These are phyloP conservation scores for Candida jianshihensis DNA, from an alignment of 805 yeast species.

Conservation along the genomic window DNA sequence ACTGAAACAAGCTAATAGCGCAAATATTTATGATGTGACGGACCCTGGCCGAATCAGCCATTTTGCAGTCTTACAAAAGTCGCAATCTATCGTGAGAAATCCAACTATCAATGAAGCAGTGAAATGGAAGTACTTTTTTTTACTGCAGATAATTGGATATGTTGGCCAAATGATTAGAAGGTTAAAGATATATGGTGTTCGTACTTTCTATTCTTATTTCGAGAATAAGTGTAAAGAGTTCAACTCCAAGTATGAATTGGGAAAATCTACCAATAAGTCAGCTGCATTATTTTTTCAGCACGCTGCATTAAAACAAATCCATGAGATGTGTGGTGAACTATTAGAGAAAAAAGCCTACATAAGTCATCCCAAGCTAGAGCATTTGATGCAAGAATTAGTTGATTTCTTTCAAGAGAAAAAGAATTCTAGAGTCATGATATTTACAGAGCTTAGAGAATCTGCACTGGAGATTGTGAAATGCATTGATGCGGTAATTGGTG, in stretches of 20 bases:
- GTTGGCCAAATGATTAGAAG: constrained; percentile 68
- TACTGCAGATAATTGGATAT: constrained; percentile 54
- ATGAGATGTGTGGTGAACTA: constrained; percentile 37
- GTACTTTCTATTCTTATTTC: constrained; percentile 67
- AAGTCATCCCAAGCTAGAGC: constrained; percentile 71
- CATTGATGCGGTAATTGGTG: constrained; percentile 36
- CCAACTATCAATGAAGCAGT: constrained; percentile 56
- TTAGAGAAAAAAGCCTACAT: constrained; percentile 32
- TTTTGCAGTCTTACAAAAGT: constrained; percentile 63
- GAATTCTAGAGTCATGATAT: constrained; percentile 74
- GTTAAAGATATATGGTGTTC: constrained; percentile 74
- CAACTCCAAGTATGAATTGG: constrained; percentile 47
- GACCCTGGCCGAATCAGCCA: constrained; percentile 67
- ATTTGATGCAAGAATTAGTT: constrained; percentile 47
- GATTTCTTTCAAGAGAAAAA: constrained; percentile 41
- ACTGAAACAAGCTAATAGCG: constrained; percentile 53
- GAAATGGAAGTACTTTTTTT: constrained; percentile 65
- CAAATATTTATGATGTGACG: constrained; percentile 53
- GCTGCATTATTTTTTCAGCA: constrained; percentile 57
- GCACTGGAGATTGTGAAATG: constrained; percentile 78
- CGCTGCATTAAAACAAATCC: constrained; percentile 37
- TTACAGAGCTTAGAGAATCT: constrained; percentile 84
- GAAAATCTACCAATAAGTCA: constrained; percentile 57
- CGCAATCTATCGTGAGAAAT: constrained; percentile 48
- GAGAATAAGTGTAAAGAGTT: constrained; percentile 50